Base-by-base conservation (phyloP, 1,284 basidiomycete genomes). In the Cutaneotrichosporon arboriforme region DNA sequence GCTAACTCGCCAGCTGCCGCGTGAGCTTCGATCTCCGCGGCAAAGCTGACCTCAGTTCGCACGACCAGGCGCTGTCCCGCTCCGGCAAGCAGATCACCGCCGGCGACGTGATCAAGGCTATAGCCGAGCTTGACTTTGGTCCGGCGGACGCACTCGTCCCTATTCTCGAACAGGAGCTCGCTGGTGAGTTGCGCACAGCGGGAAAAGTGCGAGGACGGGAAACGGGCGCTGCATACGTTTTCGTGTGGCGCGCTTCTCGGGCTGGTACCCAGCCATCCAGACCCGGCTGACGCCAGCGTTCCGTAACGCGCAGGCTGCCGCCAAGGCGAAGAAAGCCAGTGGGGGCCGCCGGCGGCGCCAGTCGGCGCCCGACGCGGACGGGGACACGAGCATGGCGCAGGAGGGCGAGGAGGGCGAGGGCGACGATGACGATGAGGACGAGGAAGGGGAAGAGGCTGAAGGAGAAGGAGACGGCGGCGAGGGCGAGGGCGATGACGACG, bases 71-170 rank as follows among this genome's bases (percentile, higher is more conserved):
- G 0, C 74, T 81, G 15, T 83, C 83, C 5, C 86, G 90, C 58
- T 86, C 88, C 54, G 88, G 89, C 70, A 94, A 92, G 71, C 87
- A 85, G 58, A 87, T 94, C 48, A 86, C 86, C 3, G 88, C 89
- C 0, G 84, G 87, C 0, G 90, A 94, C 68, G 88, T 96, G 0
- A 80, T 93, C 55, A 88, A 86, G 66, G 90, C 89, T 0, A 80
- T 92, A 4, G 87, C 87, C 62, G 78, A 84, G 45, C 79, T 91
- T 43, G 87, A 90, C 59, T 86, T 93, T 61, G 70, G 69, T 14
- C 68, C 71, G 4, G 61, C 68, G 3, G 83, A 83, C 4, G 86
- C 89, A 59, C 78, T 91, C 44, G 80, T 85, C 1, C 81, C 82
- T 31, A 75, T 79, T 20, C 76, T 92, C 5, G 85, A 88, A 59